Evolutionary conservation across 192 early-diverging fungal species (phyloP).

Genomic region (Podila verticillata): DNA sequence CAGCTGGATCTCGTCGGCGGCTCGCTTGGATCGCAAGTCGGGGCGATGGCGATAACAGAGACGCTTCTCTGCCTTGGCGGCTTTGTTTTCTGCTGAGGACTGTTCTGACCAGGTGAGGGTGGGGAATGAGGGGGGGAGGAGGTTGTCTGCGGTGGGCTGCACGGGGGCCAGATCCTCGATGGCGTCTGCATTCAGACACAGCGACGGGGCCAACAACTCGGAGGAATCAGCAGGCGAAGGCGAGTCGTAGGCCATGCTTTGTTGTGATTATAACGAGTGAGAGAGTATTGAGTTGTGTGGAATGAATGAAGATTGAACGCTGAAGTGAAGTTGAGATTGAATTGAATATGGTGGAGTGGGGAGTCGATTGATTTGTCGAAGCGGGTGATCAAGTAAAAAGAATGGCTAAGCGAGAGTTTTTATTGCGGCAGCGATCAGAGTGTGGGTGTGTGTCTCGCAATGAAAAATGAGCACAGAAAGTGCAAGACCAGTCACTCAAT

Average conservation of each 20-base stretch:
- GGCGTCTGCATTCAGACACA: conserved; percentile 49
- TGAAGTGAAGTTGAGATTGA: not conserved
- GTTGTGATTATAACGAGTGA: not conserved
- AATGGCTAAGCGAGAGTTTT: too few species aligned
- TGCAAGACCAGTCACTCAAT: too few species aligned
- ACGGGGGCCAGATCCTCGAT: conserved; percentile 48
- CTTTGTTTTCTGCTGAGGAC: conserved; percentile 37
- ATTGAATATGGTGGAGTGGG: not conserved
- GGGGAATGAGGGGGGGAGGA: conserved; percentile 33
- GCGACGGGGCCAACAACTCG: conserved; percentile 44
- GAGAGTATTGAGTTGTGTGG: not conserved
- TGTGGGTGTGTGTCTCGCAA: too few species aligned
- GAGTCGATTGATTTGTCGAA: not conserved
- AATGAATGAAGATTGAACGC: not conserved
- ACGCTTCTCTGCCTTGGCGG: conserved; percentile 44
- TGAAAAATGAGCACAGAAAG: too few species aligned
- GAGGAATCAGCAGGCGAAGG: conserved; percentile 42
- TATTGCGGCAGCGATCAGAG: too few species aligned
- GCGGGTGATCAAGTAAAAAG: not conserved
- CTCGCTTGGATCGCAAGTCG: conserved; percentile 59
- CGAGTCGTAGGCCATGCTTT: conserved; percentile 47
- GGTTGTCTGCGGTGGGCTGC: conserved; percentile 28
- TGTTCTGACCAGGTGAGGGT: conserved; percentile 45
- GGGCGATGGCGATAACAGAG: conserved; percentile 70
- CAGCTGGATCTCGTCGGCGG: conserved; percentile 57